A percentile compares a stretch with the other conserved stretches of the same genome.
These are phyloP conservation scores for Sporobolomyces phaffii DNA, from an alignment of 768 basidiomycete species.

Conservation along the genomic window DNA sequence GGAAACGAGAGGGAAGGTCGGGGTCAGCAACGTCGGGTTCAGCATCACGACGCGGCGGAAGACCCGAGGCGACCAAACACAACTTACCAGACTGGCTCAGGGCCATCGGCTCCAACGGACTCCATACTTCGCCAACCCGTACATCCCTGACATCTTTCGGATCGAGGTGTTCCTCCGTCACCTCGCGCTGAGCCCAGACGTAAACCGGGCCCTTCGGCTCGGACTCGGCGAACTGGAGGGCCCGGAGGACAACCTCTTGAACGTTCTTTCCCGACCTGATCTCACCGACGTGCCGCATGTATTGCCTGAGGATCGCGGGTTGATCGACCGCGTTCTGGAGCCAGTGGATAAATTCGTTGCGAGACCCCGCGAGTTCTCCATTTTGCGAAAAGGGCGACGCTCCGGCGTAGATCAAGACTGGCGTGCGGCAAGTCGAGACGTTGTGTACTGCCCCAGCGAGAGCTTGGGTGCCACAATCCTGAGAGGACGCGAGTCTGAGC, in stretches of 20 bases:
- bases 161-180: constrained; percentile 61
- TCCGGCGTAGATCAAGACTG: constrained; percentile 67
- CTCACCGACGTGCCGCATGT: constrained; percentile 64
- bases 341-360: constrained; percentile 73
- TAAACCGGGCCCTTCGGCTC: constrained; percentile 66
- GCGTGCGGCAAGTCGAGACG: constrained; percentile 58
- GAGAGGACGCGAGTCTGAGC: no score
- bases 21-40: no score
- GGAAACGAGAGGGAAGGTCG: no score
- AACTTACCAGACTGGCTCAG: constrained; percentile 50
- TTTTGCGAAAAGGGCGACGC: constrained; percentile 58
- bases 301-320: constrained; percentile 61
- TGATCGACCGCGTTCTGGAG: constrained; percentile 66
- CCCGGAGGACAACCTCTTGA: constrained; percentile 55
- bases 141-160: constrained; percentile 46
- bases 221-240: constrained; percentile 64
- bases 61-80: not conserved
- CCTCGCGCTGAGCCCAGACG: constrained; percentile 66
- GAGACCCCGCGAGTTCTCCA: constrained; percentile 57
- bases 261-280: constrained; percentile 56
- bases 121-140: constrained; percentile 51
- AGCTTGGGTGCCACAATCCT: constrained; percentile 48
- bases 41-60: no score
- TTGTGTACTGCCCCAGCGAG: constrained; percentile 69
- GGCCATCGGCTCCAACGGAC: constrained; percentile 53